These are phyloP conservation scores for Daedaleopsis sinensis DNA, from an alignment of 768 basidiomycete species.

Conservation along the genomic window DNA sequence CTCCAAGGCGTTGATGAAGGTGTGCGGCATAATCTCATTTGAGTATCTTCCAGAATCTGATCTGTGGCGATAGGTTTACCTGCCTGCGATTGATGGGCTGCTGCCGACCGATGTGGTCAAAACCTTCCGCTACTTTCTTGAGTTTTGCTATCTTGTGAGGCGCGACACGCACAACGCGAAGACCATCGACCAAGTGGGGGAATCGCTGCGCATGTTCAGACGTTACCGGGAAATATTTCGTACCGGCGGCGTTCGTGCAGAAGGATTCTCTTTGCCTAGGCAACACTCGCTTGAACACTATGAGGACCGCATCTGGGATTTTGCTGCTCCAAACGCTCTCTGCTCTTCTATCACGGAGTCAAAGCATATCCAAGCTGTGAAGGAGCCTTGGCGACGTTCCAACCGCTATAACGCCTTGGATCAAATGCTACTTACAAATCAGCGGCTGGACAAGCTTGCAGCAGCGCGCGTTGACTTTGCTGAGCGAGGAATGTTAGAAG, in stretches of 20 bases:
- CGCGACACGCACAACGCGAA: neutral
- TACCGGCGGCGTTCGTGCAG: slow-evolving; percentile 14
- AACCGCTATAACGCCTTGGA: slow-evolving; percentile 23
- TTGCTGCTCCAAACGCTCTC: slow-evolving; percentile 29
- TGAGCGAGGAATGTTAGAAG: slow-evolving; percentile 19
- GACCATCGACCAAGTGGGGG: slow-evolving; percentile 7
- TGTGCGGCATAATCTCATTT: neutral
- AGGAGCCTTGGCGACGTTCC: slow-evolving; percentile 29
- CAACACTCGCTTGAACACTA: slow-evolving; percentile 27
- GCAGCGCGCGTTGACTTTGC: slow-evolving; percentile 23
- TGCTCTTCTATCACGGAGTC: slow-evolving; percentile 33
- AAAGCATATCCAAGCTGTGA: slow-evolving; percentile 31
- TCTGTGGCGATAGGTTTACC: slow-evolving; percentile 24
- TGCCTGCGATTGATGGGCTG: slow-evolving; percentile 23
- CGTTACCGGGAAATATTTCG: slow-evolving; percentile 18
- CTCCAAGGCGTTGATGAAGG: slow-evolving; percentile 33
- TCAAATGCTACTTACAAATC: slow-evolving; percentile 29
- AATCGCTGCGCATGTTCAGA: slow-evolving; percentile 19
- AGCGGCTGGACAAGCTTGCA: slow-evolving; percentile 30
- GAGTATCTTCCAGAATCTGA: neutral
- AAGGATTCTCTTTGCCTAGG: slow-evolving; percentile 26
- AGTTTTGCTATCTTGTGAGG: slow-evolving; percentile 30
- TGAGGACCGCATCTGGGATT: slow-evolving; percentile 15
- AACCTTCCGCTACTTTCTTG: slow-evolving; percentile 17
- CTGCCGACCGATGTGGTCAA: slow-evolving; percentile 19